These are phyloP conservation scores for Calonectria henricotiae DNA, from an alignment of 2,329 filamentous ascomycete genomes.

Conservation along the genomic window DNA sequence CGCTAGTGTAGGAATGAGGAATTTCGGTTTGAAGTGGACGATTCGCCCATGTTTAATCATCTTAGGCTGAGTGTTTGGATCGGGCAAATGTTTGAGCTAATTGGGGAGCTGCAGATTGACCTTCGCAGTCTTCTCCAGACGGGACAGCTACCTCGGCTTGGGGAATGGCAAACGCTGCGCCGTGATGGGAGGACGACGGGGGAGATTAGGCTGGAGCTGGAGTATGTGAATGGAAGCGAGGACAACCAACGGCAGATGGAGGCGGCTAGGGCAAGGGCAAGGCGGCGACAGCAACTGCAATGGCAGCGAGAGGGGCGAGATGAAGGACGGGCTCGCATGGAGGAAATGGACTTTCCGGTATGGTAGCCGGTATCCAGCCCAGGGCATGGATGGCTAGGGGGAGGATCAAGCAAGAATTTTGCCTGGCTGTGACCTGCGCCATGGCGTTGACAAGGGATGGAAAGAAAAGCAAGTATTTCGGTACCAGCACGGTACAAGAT, in stretches of 20 bases:
- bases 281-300: constrained; percentile 43
- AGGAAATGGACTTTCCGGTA: constrained; percentile 51
- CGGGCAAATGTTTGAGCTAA: constrained; percentile 49
- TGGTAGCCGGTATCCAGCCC: constrained; percentile 41
- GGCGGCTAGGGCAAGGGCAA: constrained; percentile 42
- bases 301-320: constrained; percentile 41
- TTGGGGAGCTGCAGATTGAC: constrained; percentile 50
- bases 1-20: constrained; percentile 48
- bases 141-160: constrained; percentile 43
- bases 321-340: constrained; percentile 45
- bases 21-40: constrained; percentile 48
- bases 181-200: constrained; percentile 44
- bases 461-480: constrained; percentile 7
- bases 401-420: constrained; percentile 29
- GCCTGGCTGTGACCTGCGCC: constrained; percentile 20
- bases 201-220: constrained; percentile 43
- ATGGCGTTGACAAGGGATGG: constrained; percentile 20
- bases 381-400: neutral
- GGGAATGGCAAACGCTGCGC: constrained; percentile 46
- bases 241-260: constrained; percentile 46
- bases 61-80: constrained; percentile 51
- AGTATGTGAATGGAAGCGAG: constrained; percentile 44
- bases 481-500: constrained; percentile 25
- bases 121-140: constrained; percentile 47
- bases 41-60: constrained; percentile 52